phyloP scores from a whole-genome alignment of 1,284 basidiomycete species.

The Trametes hirsuta region DNA sequence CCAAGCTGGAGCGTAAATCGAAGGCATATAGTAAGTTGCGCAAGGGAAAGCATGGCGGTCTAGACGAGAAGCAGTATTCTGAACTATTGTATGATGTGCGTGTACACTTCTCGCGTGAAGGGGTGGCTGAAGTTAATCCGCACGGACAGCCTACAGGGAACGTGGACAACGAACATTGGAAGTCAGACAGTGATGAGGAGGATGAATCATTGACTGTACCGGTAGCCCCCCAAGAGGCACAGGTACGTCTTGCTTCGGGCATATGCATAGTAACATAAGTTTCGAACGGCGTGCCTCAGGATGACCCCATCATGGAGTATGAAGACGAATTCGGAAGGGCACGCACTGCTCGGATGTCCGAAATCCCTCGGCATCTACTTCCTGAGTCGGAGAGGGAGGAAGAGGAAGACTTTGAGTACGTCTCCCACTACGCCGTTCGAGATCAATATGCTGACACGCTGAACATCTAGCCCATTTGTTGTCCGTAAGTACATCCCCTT shows the following conservation, averaged over 20 bases:
- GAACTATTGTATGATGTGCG: slow-evolving; percentile 84
- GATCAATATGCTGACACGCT: background rate
- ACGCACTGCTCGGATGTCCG: slow-evolving; percentile 68
- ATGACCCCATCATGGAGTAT: slow-evolving; percentile 83
- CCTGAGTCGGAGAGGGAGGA: slow-evolving; percentile 32
- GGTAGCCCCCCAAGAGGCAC: slow-evolving; percentile 42
- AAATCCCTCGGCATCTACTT: slow-evolving; percentile 72
- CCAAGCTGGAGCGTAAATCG: slow-evolving; percentile 78
- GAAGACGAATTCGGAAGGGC: slow-evolving; percentile 85
- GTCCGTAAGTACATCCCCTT: slow-evolving; percentile 38
- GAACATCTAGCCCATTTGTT: slow-evolving; percentile 54
- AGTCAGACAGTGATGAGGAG: slow-evolving; percentile 72
- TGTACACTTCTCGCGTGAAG: background rate
- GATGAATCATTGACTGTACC: slow-evolving; percentile 73
- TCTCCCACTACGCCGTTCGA: background rate
- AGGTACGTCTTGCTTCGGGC: slow-evolving; percentile 36
- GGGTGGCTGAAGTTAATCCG: background rate
- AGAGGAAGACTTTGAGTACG: slow-evolving; percentile 33
- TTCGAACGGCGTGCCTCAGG: slow-evolving; percentile 35
- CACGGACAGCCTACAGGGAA: slow-evolving; percentile 73
- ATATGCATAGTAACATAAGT: too few relatives aligned
- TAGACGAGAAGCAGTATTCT: slow-evolving; percentile 79
- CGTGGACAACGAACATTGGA: slow-evolving; percentile 48
- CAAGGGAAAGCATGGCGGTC: slow-evolving; percentile 80
- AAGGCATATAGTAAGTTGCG: slow-evolving; percentile 80